Percentiles rank a stretch among this genome's conserved stretches.
These are phyloP conservation scores for Mycena venus DNA, from an alignment of 768 basidiomycete species.

Conservation along the genomic window DNA sequence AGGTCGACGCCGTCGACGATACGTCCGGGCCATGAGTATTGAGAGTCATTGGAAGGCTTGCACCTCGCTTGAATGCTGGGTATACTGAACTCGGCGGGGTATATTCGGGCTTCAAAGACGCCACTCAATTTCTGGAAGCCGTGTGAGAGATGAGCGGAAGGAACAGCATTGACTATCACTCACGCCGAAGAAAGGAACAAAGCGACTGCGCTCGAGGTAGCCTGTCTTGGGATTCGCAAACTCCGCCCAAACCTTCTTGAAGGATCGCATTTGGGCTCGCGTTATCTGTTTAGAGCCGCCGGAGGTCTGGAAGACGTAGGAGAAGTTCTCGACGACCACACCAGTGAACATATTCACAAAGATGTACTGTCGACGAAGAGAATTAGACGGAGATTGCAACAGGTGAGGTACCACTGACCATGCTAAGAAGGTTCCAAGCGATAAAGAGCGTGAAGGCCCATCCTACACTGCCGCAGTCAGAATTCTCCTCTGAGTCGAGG, in stretches of 20 bases:
- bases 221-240: constrained; percentile 86
- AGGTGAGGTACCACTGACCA: constrained; percentile 57
- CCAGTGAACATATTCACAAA: constrained; percentile 97
- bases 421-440: constrained; percentile 94
- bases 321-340: constrained; percentile 96
- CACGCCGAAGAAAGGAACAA: constrained; percentile 88
- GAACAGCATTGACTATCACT: constrained; percentile 45
- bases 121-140: constrained; percentile 79
- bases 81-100: constrained; percentile 77
- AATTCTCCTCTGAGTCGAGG: constrained; percentile 61
- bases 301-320: constrained; percentile 92
- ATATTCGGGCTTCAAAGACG: constrained; percentile 90
- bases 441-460: constrained; percentile 94
- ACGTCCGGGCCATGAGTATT: constrained; percentile 48
- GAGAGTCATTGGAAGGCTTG: constrained; percentile 50
- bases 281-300: constrained; percentile 86
- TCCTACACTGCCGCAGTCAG: constrained; percentile 88
- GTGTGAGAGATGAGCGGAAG: constrained; percentile 15
- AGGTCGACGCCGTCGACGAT: constrained; percentile 72
- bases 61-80: constrained; percentile 69
- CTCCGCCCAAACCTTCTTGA: constrained; percentile 95
- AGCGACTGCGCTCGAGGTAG: constrained; percentile 75
- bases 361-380: constrained; percentile 76
- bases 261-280: constrained; percentile 92
- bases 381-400: not conserved